Percentiles rank a stretch among this genome's conserved stretches.
phyloP scores from a whole-genome alignment of 2,329 filamentous ascomycete genomes.

The Neophaeococcomyces mojaviensis region DNA sequence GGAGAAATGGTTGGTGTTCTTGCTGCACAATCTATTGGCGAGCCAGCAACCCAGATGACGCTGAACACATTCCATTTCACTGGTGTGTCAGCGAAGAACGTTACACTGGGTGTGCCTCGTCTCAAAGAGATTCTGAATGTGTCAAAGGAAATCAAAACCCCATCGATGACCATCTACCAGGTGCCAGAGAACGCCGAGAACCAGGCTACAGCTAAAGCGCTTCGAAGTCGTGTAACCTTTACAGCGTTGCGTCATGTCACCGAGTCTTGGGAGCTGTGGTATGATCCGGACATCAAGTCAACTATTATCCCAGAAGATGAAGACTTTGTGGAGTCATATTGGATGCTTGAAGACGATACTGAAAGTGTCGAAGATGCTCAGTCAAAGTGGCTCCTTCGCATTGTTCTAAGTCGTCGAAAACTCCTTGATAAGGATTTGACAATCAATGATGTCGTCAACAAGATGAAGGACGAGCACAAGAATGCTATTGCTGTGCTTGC shows the following conservation, averaged over 20 bases:
- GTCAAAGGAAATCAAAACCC: slow-evolving; percentile 96
- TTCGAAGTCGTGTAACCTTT: slow-evolving; percentile 88
- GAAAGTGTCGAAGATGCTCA: slow-evolving; percentile 56
- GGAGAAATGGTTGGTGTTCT: slow-evolving; percentile 99
- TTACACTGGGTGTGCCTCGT: slow-evolving; percentile 96
- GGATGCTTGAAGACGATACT: slow-evolving; percentile 82
- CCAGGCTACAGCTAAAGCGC: slow-evolving; percentile 73
- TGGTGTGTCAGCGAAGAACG: slow-evolving; percentile 99
- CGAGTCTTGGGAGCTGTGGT: slow-evolving; percentile 90
- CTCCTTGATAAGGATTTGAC: slow-evolving; percentile 88
- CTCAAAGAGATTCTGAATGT: slow-evolving; percentile 99
- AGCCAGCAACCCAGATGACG: slow-evolving; percentile 98
- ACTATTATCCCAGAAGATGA: slow-evolving; percentile 81
- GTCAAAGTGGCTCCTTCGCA: slow-evolving; percentile 90
- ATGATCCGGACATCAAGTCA: slow-evolving; percentile 79
- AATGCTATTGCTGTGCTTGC: slow-evolving; percentile 86
- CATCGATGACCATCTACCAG: slow-evolving; percentile 90
- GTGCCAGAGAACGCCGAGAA: slow-evolving; percentile 52
- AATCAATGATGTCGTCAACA: slow-evolving; percentile 81
- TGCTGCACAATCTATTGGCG: slow-evolving; percentile 95
- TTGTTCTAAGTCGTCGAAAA: slow-evolving; percentile 87
- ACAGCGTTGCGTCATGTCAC: slow-evolving; percentile 89
- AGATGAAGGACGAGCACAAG: slow-evolving; percentile 82
- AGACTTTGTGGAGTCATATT: slow-evolving; percentile 96
- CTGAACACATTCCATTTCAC: slow-evolving; percentile 99